Conservation (phyloP, 768 basidiomycete species). For the Agrocybe pediades region DNA sequence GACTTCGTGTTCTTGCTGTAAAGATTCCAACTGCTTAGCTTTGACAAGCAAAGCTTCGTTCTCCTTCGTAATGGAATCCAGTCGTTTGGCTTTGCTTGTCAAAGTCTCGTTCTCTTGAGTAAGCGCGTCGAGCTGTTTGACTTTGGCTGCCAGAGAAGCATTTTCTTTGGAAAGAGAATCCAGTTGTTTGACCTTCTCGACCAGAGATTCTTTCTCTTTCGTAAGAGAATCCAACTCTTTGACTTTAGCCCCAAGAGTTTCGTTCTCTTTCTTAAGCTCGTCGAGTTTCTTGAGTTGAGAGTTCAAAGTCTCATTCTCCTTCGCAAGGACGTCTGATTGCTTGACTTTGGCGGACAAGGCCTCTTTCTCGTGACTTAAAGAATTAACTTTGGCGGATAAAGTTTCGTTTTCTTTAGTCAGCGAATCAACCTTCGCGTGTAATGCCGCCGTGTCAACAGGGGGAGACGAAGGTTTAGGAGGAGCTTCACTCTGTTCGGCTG, state of each 20-base stretch:
- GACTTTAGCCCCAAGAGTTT: conserved; percentile 7
- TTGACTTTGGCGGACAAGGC: too few relatives aligned
- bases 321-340: too few relatives aligned
- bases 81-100: not conserved
- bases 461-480: conserved; percentile 20
- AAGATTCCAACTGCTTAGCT: not conserved
- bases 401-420: conserved; percentile 24
- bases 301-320: conserved; percentile 17
- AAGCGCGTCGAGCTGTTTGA: conserved; percentile 14
- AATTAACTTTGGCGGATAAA: not conserved
- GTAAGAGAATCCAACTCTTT: conserved; percentile 16
- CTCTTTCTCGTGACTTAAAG: too few relatives aligned
- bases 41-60: conserved; percentile 17
- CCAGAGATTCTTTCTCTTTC: conserved; percentile 23
- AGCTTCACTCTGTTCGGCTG: conserved; percentile 20
- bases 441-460: conserved; percentile 11
- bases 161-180: conserved; percentile 22
- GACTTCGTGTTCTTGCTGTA: not conserved
- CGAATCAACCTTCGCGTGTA: conserved; percentile 19
- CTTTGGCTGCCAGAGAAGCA: conserved; percentile 13
- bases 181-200: conserved; percentile 8
- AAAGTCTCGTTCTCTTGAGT: conserved; percentile 23
- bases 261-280: conserved; percentile 19
- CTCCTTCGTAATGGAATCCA: conserved; percentile 19
- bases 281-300: conserved; percentile 15